A percentile compares a stretch with the other conserved stretches of the same genome.
Evolutionary conservation across 371 early-diverging fungal genomes (phyloP).

Genomic region (Nematocida displodere): DNA sequence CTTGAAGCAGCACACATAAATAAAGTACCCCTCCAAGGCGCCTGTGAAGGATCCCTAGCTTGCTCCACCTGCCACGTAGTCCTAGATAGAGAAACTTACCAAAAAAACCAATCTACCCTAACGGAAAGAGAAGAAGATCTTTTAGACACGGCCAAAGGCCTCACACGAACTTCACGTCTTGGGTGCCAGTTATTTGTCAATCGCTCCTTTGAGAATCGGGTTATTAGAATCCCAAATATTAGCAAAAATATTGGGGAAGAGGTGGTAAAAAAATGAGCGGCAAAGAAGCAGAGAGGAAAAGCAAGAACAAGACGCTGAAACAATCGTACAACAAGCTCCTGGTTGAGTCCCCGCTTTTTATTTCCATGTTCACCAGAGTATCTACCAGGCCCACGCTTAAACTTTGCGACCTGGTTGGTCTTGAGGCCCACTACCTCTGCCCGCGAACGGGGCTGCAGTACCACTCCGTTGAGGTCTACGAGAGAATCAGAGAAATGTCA

Average conservation of each 20-base stretch:
- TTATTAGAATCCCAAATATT: slow-evolving; percentile 80
- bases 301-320: slow-evolving; percentile 55
- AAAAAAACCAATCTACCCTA: slow-evolving; percentile 75
- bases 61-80: slow-evolving; percentile 78
- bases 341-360: slow-evolving; percentile 46
- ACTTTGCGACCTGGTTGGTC: slow-evolving; percentile 64
- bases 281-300: slow-evolving; percentile 37
- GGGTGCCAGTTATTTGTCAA: slow-evolving; percentile 87
- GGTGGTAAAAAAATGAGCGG: slow-evolving; percentile 66
- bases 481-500: slow-evolving; percentile 51
- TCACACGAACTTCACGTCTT: slow-evolving; percentile 87
- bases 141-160: slow-evolving; percentile 90
- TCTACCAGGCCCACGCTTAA: slow-evolving; percentile 53
- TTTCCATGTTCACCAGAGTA: slow-evolving; percentile 43
- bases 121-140: slow-evolving; percentile 96
- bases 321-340: slow-evolving; percentile 32
- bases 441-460: slow-evolving; percentile 60
- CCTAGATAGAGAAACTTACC: slow-evolving; percentile 74
- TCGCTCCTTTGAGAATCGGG: slow-evolving; percentile 75
- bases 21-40: slow-evolving; percentile 91
- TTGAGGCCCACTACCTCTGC: slow-evolving; percentile 60
- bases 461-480: slow-evolving; percentile 60
- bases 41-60: slow-evolving; percentile 81
- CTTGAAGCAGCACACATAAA: slow-evolving; percentile 86
- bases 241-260: slow-evolving; percentile 89